phyloP scores from a whole-genome alignment of 306 rosid species.

The Erythrophleum fordii region DNA sequence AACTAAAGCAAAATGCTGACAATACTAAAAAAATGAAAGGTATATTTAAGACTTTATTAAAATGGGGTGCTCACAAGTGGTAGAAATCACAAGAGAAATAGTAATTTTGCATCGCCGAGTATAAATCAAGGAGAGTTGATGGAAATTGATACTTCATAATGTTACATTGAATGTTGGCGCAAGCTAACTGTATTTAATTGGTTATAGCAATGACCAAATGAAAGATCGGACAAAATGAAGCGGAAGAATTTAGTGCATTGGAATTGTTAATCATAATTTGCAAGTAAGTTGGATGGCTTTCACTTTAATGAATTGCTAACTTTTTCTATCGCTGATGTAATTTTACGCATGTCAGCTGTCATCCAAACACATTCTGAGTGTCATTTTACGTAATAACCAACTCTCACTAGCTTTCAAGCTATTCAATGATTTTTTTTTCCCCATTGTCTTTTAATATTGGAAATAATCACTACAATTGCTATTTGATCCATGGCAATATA shows the following conservation, averaged over 20 bases:
- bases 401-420: not conserved
- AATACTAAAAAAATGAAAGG: too few species aligned
- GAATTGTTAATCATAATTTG: not conserved
- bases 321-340: not conserved
- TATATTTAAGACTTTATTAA: too few species aligned
- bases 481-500: too few species aligned
- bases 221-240: not conserved
- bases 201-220: not conserved
- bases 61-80: not conserved
- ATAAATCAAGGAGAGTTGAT: not conserved
- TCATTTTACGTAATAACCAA: not conserved
- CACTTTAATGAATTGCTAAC: not conserved
- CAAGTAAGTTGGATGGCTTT: not conserved
- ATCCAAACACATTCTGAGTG: not conserved
- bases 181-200: not conserved
- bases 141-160: not conserved
- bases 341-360: not conserved
- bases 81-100: not conserved
- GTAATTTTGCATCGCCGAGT: not conserved
- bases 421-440: too few species aligned
- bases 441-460: too few species aligned
- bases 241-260: too few species aligned
- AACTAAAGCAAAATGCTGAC: too few species aligned
- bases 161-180: not conserved
- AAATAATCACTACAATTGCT: too few species aligned